Conservation (phyloP, 305 asterid genomes). For the Fraxinus platypoda region DNA sequence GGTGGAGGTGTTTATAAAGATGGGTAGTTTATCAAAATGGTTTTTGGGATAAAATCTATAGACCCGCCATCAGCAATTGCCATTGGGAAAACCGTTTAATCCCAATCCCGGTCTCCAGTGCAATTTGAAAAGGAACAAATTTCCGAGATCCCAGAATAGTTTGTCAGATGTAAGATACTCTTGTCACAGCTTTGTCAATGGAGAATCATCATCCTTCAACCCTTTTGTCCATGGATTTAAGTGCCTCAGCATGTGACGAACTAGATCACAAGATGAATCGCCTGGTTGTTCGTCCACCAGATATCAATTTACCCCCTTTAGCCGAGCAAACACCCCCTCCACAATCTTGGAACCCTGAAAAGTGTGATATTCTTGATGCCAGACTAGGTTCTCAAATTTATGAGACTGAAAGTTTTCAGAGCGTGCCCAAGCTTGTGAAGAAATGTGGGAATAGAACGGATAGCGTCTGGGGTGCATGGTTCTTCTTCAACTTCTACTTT, state of each 20-base stretch:
- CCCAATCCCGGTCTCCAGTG: background rate
- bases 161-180: conserved; percentile 34
- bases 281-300: conserved; percentile 41
- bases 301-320: conserved; percentile 44
- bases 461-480: conserved; percentile 60
- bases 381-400: conserved; percentile 41
- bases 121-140: background rate
- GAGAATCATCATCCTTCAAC: conserved; percentile 52
- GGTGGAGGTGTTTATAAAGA: conserved; percentile 12
- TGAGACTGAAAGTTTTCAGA: conserved; percentile 32
- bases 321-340: conserved; percentile 48
- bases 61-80: conserved; percentile 2
- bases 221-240: conserved; percentile 52
- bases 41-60: conserved; percentile 16
- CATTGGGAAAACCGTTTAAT: background rate
- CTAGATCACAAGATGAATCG: conserved; percentile 47
- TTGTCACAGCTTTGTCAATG: conserved; percentile 37
- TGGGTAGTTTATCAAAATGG: conserved; percentile 7
- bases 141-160: background rate
- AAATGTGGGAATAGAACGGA: conserved; percentile 47
- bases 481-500: conserved; percentile 51
- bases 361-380: conserved; percentile 44
- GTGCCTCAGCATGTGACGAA: conserved; percentile 45
- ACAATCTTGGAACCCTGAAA: conserved; percentile 39
- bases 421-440: conserved; percentile 35